Base-by-base conservation (phyloP, 2,329 filamentous ascomycete genomes). In the Pseudogymnoascus sp. region DNA sequence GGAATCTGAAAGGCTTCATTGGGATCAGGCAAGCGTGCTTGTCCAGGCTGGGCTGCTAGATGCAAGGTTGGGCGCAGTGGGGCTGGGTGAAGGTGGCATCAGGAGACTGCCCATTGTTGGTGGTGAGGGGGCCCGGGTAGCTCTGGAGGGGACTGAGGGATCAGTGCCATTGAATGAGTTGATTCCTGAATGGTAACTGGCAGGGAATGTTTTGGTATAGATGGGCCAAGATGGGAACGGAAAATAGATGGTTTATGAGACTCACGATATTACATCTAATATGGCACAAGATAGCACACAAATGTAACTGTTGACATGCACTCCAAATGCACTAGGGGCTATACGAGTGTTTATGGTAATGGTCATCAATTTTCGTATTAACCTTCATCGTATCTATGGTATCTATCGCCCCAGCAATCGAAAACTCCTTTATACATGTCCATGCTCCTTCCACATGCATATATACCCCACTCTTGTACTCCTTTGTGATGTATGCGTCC, bases 21-120 rank as follows among this genome's bases (percentile, higher is more conserved):
- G 86, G 86, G 86, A 89, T 61, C 85, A 88, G 68, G 83, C 78
- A 0, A 87, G 82, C 0, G 82, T 83, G 7, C 72, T 89, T n/a
- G 73, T 79, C 4, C 86, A 89, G 67, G 69, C 83, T 5, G 86
- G 84, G 0, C 68, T 87, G 36, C 66, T 89, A 35, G 61, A 63
- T 29, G 33, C 61, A 11, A 63, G 13, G 10, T 44, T 63, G 44
- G 61, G 61, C 17, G 58, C 61, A 4, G 29, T 62, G 13, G 61
- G 65, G 64, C 40, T 66, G 62, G 44, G 62, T 26, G 2, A 62
- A 31, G 11, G 54, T 66, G 37, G 58, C 8, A 5, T 62, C n/a
- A 47, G 35, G 26, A 44, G 36, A 7, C 26, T 62, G 58, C 68
- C 68, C 1, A 64, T 70, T 21, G 63, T 66, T 31, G 68, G 68